A percentile compares a stretch with the other conserved stretches of the same genome.
phyloP scores from a whole-genome alignment of 345 rosid species.

The Gynandropsis gynandra region DNA sequence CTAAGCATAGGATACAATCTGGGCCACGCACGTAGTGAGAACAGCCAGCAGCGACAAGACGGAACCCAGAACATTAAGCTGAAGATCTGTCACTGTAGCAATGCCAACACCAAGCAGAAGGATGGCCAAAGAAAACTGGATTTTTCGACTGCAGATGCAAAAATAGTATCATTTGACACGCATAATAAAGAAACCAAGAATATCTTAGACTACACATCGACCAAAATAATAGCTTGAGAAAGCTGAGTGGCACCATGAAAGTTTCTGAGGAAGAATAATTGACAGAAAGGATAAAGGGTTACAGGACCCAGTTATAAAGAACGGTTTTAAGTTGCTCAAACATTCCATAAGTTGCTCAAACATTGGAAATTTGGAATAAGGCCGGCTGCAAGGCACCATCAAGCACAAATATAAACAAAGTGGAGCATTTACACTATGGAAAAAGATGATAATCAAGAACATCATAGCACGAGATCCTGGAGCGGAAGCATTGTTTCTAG shows the following conservation, averaged over 20 bases:
- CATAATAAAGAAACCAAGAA: background rate
- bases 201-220: constrained; percentile 12
- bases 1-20: constrained; percentile 78
- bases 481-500: background rate
- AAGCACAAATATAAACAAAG: constrained; percentile 5
- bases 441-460: no score
- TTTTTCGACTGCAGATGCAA: constrained; percentile 60
- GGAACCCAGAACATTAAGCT: constrained; percentile 91
- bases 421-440: no score
- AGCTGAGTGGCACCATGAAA: constrained; percentile 2
- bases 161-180: background rate
- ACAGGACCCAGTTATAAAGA: constrained; percentile 1
- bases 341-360: background rate
- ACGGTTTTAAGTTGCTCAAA: constrained; percentile 7
- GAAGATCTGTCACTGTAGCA: constrained; percentile 98
- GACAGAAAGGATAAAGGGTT: background rate
- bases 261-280: constrained; percentile 5
- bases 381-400: constrained; percentile 8
- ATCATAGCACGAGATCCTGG: no score
- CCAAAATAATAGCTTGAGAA: constrained; percentile 5
- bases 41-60: constrained; percentile 87
- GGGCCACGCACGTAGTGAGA: constrained; percentile 94
- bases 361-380: background rate
- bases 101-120: constrained; percentile 99
- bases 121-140: constrained; percentile 72